Evolutionary conservation across 306 rosid genomes (phyloP).

Genomic region (Corylus americana): DNA sequence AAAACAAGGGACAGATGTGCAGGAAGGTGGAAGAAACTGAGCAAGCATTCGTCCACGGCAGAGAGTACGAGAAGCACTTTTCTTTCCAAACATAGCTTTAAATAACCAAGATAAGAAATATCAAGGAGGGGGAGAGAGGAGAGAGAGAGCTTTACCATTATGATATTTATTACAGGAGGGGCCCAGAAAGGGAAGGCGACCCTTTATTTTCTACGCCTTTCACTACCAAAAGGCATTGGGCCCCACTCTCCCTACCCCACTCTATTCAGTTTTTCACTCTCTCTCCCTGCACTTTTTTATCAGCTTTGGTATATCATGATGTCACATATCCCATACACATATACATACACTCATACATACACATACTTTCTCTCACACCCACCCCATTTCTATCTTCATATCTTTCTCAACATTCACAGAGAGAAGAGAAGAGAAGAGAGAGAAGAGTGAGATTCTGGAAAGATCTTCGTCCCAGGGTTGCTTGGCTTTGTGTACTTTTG

Average conservation of each 20-base stretch:
- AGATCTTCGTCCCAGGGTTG: slow-evolving; percentile 41
- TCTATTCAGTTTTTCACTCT: background rate
- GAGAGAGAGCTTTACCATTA: background rate
- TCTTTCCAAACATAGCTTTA: background rate
- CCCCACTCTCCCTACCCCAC: slow-evolving; percentile 47
- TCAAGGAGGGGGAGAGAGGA: background rate
- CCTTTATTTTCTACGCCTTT: slow-evolving; percentile 36
- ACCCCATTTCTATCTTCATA: slow-evolving; percentile 39
- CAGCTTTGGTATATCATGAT: slow-evolving; percentile 33
- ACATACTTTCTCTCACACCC: slow-evolving; percentile 41
- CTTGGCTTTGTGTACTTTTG: slow-evolving; percentile 30
- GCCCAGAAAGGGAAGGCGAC: slow-evolving; percentile 34
- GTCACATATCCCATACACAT: slow-evolving; percentile 38
- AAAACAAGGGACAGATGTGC: background rate
- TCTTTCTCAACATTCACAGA: slow-evolving; percentile 34
- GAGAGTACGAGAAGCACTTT: background rate
- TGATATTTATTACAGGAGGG: slow-evolving; percentile 27
- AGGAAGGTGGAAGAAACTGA: background rate
- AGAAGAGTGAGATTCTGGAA: slow-evolving; percentile 24
- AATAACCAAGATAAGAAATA: background rate
- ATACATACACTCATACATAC: slow-evolving; percentile 16
- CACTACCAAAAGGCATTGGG: slow-evolving; percentile 53
- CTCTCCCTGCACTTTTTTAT: slow-evolving; percentile 53
- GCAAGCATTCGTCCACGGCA: background rate
- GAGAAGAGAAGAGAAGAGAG: background rate